A percentile compares a stretch with the other conserved stretches of the same genome.
These are phyloP conservation scores for Aspergillus sclerotiicarbonarius DNA, from an alignment of 495 filamentous ascomycete species.

Conservation along the genomic window DNA sequence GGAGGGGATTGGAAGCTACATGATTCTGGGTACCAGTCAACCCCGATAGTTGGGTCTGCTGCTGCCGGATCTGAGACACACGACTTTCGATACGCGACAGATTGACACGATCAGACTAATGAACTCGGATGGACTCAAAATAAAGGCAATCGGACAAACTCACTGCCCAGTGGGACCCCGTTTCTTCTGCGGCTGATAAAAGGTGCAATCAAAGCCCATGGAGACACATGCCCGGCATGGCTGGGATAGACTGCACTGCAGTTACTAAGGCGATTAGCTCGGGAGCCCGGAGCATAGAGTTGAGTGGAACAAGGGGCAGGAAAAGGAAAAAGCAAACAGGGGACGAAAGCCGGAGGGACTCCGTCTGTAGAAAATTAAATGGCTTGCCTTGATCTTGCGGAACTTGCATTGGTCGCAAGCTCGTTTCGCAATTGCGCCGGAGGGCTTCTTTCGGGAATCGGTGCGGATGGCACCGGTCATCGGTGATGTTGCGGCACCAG, in stretches of 20 bases:
- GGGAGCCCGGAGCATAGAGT: background rate
- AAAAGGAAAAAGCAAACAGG: constrained; percentile 8
- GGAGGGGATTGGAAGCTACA: constrained; percentile 13
- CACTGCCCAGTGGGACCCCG: constrained; percentile 43
- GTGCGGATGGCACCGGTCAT: constrained; percentile 30
- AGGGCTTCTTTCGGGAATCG: constrained; percentile 24
- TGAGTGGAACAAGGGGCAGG: background rate
- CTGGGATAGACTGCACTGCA: constrained; percentile 41
- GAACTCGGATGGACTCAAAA: background rate
- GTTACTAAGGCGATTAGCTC: constrained; percentile 1
- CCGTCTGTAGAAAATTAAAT: background rate
- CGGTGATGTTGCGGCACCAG: constrained; percentile 10
- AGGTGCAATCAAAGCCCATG: constrained; percentile 47
- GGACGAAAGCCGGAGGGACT: background rate
- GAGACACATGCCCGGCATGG: constrained; percentile 39
- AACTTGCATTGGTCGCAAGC: constrained; percentile 46
- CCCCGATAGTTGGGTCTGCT: constrained; percentile 28
- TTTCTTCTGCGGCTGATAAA: constrained; percentile 45
- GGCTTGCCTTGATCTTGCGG: constrained; percentile 41
- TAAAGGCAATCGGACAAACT: constrained; percentile 17
- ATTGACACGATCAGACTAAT: background rate
- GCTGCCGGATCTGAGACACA: constrained; percentile 42
- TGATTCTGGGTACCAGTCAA: constrained; percentile 16
- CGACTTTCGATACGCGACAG: constrained; percentile 24
- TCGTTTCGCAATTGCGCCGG: constrained; percentile 31